Base-by-base conservation (phyloP, 192 early-diverging fungal species). In the Spizellomyces sp. region DNA sequence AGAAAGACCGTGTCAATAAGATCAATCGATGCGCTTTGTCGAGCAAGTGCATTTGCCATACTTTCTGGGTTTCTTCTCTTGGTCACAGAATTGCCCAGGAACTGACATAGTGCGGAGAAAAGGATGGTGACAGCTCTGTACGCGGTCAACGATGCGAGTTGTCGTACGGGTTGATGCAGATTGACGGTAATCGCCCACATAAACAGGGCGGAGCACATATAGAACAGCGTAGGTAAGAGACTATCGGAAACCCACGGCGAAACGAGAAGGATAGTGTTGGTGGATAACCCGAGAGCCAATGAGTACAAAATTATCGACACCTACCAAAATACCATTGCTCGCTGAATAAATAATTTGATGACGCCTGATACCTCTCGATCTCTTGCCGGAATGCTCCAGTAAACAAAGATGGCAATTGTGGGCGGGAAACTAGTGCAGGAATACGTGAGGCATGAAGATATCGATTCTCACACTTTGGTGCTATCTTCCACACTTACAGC, bases 291-390 rank as follows among this genome's bases (percentile, higher is more conserved):
- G 17, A 54, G 50, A 12, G 50, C 50, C 50, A 54, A 54, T 54
- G 12, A 36, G 3, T 36, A 36, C 27, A 36, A 36, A 36, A 36
- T 36, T 36, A 36, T 36, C 27, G 27, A 36, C 50, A 54, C 50
- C 12, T 54, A 54, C 50, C 50, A 54, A 19, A 54, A 54, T 54
- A 54, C 50, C 50, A 54, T 12, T 19, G 50, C 50, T 54, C 50
- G 50, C 50, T 54, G 0, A 19, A 12, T n/a, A 54, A 54, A 54
- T 12, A 54, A 19, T 54, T 54, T 54, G 50, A 54, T 54, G 0
- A 19, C 17, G 2, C 50, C 50, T 12, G 50, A 19, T n/a, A 19
- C 14, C 1, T 54, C 17, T 54, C 50, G 50, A 19, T 54, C 50
- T 12, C 12, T 19, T 19, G 12, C 17, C 17, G 50, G 50, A 19